Evolutionary conservation across 257 asterid species (phyloP), one percentile per base, ranked within the genome.

Genomic region (Thymus mandschuricus): DNA sequence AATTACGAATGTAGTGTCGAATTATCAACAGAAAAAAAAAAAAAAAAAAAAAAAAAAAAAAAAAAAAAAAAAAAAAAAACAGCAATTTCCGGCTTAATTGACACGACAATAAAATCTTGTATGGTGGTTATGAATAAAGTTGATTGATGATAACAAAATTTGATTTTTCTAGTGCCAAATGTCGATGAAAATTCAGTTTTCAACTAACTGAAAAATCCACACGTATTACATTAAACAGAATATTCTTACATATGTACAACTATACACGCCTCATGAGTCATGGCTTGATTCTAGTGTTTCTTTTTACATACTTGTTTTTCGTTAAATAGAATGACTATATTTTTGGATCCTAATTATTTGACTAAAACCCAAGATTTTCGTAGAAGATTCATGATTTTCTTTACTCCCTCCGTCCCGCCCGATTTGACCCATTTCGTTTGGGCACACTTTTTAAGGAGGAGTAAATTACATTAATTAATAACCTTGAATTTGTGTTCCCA

Each of bases 361-460:
- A 78, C 86, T n/a, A 60, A 76, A 15, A 28, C 80, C 43, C 43
- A 83, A 81, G 86, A 59, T 68, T 74, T 55, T 64, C 46, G 52
- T 52, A 31, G 72, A 70, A 49, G 60, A 44, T 66, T 48, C 54
- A 48, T 69, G 79, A 27, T 7, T 2, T 7, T 8, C 21, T 21
- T 21, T 21, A 21, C n/a, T n/a, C n/a, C n/a, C n/a, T n/a, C n/a
- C n/a, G n/a, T n/a, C n/a, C n/a, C n/a, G n/a, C n/a, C n/a, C n/a
- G n/a, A n/a, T n/a, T n/a, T n/a, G n/a, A n/a, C n/a, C n/a, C n/a
- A n/a, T n/a, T n/a, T n/a, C n/a, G n/a, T n/a, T n/a, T n/a, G n/a
- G n/a, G n/a, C n/a, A n/a, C n/a, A n/a, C n/a, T n/a, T n/a, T n/a
- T n/a, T n/a, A n/a, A n/a, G n/a, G n/a, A n/a, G n/a, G n/a, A n/a